Evolutionary conservation across 768 basidiomycete species (phyloP).

Genomic region (Tricholoma bakamatsutake): DNA sequence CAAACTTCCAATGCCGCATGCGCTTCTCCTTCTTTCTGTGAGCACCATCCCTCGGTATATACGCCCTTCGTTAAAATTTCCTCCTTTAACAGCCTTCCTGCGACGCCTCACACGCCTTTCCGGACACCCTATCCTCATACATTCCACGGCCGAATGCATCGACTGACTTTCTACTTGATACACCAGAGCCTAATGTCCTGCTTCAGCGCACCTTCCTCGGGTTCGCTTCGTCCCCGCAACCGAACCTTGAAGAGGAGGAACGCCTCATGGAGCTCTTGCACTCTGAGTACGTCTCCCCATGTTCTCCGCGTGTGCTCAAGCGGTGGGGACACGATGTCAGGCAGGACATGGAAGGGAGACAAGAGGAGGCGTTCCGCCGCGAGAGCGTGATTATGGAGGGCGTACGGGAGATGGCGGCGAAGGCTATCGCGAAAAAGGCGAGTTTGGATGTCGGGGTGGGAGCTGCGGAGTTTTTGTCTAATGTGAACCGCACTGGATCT

Average conservation of each 20-base stretch:
- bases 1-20: slow-evolving; percentile 37
- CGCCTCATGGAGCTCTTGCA: slow-evolving; percentile 31
- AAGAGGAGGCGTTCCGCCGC: slow-evolving; percentile 15
- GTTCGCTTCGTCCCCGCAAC: slow-evolving; percentile 13
- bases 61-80: neutral
- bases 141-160: slow-evolving; percentile 42
- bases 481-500: slow-evolving; percentile 9
- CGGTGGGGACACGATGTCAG: slow-evolving; percentile 32
- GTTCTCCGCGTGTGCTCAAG: slow-evolving; percentile 32
- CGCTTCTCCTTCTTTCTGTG: slow-evolving; percentile 41
- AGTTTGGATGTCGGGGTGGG: neutral
- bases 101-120: slow-evolving; percentile 39
- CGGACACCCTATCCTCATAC: slow-evolving; percentile 41
- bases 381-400: neutral
- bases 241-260: slow-evolving; percentile 23
- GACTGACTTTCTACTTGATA: slow-evolving; percentile 49
- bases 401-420: neutral
- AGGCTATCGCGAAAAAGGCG: neutral
- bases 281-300: slow-evolving; percentile 37
- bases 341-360: slow-evolving; percentile 24
- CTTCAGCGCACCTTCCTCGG: slow-evolving; percentile 51
- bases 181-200: slow-evolving; percentile 45
- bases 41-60: slow-evolving; percentile 1
- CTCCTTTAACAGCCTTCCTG: slow-evolving; percentile 16
- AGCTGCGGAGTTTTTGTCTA: neutral